phyloP scores from a whole-genome alignment of 106 monocot species.

The Agapanthus africanus region DNA sequence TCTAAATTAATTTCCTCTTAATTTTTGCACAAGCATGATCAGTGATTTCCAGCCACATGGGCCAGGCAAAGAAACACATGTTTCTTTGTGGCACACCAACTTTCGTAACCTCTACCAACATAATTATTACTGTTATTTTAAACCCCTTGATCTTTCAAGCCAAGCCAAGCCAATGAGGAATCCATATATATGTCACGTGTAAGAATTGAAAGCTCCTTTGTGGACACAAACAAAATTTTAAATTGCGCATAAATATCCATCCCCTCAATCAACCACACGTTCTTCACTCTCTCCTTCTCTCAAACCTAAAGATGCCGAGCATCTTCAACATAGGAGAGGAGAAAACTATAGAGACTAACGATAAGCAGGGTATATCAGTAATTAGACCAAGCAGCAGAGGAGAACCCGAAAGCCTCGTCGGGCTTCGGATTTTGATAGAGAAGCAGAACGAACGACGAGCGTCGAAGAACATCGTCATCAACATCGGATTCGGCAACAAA shows the following conservation, averaged over 20 bases:
- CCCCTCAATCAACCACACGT: background rate
- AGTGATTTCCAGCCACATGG: background rate
- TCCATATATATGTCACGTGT: background rate
- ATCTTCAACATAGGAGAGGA: slow-evolving; percentile 37
- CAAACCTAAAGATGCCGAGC: slow-evolving; percentile 25
- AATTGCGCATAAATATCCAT: slow-evolving; percentile 1
- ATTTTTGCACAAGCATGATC: no score
- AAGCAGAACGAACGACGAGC: background rate
- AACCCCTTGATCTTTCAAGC: background rate
- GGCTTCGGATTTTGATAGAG: slow-evolving; percentile 47
- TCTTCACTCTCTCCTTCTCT: background rate
- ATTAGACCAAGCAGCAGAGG: background rate
- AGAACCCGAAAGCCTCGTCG: slow-evolving; percentile 15
- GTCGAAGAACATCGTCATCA: slow-evolving; percentile 33
- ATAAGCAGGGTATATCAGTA: no score
- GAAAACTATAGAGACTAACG: no score
- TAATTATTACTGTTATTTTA: no score
- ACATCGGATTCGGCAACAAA: no score
- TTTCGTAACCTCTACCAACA: no score
- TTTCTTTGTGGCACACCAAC: background rate
- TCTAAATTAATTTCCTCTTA: no score
- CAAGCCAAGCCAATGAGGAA: background rate
- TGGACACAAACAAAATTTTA: background rate
- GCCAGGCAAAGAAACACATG: background rate
- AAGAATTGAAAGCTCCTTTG: background rate